These are phyloP conservation scores for Austroboletus novae-zelandiae DNA, from an alignment of 1,284 basidiomycete species.

Conservation along the genomic window DNA sequence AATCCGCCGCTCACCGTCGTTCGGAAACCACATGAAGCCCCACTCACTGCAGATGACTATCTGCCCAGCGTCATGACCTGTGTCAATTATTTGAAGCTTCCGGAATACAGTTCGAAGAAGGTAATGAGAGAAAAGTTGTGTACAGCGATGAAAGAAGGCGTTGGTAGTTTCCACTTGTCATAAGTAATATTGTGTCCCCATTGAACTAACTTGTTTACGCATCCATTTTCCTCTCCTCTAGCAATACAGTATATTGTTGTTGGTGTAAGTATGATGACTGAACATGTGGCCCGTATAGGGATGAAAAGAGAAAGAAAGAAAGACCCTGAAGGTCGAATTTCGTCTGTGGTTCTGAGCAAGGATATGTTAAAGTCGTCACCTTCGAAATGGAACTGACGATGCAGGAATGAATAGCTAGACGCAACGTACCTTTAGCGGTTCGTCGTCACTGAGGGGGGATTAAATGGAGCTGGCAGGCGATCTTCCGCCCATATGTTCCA, in stretches of 20 bases:
- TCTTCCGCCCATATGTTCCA: too few species aligned
- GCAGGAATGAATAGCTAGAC: too few species aligned
- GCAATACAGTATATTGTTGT: conserved; percentile 14
- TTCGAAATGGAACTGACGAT: too few species aligned
- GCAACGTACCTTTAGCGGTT: too few species aligned
- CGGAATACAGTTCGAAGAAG: conserved; percentile 85
- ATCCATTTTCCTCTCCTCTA: conserved; percentile 9
- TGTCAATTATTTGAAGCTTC: conserved; percentile 94
- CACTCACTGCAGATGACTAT: conserved; percentile 90
- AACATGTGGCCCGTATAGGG: too few species aligned
- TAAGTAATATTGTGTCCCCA: conserved; percentile 36
- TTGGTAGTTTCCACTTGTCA: conserved; percentile 94
- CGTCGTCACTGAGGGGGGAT: too few species aligned
- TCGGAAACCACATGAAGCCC: conserved; percentile 92
- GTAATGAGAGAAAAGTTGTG: conserved; percentile 79
- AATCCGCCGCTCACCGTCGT: conserved; percentile 96
- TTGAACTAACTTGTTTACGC: conserved; percentile 27
- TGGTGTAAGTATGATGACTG: neutral
- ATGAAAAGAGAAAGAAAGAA: too few species aligned
- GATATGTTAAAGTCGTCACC: too few species aligned
- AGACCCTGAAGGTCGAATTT: too few species aligned
- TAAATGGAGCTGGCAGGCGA: too few species aligned
- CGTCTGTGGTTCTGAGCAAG: too few species aligned
- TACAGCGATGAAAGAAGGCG: conserved; percentile 85
- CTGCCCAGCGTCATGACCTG: conserved; percentile 99